Conservation (phyloP, 2,329 filamentous ascomycete genomes). For the Grosmannia serpens region DNA sequence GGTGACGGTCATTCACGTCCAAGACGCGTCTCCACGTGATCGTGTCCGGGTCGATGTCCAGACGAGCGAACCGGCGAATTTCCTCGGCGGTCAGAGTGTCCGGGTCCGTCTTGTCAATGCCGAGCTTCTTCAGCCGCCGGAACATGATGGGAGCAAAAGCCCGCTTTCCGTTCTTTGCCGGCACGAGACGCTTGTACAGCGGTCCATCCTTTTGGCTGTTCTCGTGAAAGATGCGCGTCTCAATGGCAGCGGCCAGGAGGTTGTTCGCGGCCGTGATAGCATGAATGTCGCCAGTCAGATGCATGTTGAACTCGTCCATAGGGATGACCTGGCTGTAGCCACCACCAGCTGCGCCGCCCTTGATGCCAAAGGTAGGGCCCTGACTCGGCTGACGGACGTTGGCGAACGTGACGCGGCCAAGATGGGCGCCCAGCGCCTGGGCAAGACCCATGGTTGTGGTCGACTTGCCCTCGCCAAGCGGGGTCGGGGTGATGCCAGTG, state of each 20-base stretch:
- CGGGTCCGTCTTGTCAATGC: slow-evolving; percentile 89
- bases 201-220: slow-evolving; percentile 84
- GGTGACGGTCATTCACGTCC: slow-evolving; percentile 92
- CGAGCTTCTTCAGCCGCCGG: slow-evolving; percentile 85
- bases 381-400: slow-evolving; percentile 96
- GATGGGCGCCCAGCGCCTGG: slow-evolving; percentile 81
- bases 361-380: slow-evolving; percentile 97
- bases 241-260: slow-evolving; percentile 86
- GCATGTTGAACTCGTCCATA: slow-evolving; percentile 99
- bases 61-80: slow-evolving; percentile 73
- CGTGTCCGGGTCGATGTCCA: slow-evolving; percentile 93
- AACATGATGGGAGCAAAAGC: slow-evolving; percentile 86
- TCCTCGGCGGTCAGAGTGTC: slow-evolving; percentile 86
- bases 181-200: slow-evolving; percentile 79
- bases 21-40: slow-evolving; percentile 96
- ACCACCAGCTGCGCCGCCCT: slow-evolving; percentile 91
- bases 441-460: slow-evolving; percentile 94
- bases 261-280: slow-evolving; percentile 97
- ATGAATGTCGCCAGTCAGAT: slow-evolving; percentile 95
- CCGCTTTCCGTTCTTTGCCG: slow-evolving; percentile 79
- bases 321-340: slow-evolving; percentile 99
- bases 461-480: slow-evolving; percentile 93
- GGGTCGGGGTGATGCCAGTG: slow-evolving; percentile 92
- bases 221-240: slow-evolving; percentile 97
- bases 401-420: slow-evolving; percentile 81